These are phyloP conservation scores for Aspergillus sp. DNA, from an alignment of 2,329 filamentous ascomycete species.

Conservation along the genomic window DNA sequence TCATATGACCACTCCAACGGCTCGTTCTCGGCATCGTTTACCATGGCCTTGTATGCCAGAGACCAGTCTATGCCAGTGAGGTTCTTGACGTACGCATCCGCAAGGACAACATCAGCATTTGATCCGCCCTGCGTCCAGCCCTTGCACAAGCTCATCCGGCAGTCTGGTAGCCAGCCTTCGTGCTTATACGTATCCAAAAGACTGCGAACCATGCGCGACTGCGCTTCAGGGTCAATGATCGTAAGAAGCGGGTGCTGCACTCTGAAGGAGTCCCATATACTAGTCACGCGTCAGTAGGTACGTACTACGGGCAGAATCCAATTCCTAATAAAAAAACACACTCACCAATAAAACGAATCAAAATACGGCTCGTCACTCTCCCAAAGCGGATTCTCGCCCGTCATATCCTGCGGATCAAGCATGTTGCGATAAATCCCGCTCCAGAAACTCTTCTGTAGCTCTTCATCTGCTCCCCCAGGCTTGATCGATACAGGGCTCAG, in stretches of 20 bases:
- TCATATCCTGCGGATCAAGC: conserved; percentile 71
- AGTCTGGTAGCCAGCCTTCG: conserved; percentile 71
- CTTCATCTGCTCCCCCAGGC: conserved; percentile 29
- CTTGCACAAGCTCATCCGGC: conserved; percentile 70
- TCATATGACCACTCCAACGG: conserved; percentile 68
- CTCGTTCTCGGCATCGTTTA: conserved; percentile 69
- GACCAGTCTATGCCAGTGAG: conserved; percentile 66
- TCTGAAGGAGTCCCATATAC: conserved; percentile 70
- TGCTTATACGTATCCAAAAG: conserved; percentile 69
- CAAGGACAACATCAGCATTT: conserved; percentile 69
- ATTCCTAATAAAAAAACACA: too few relatives aligned
- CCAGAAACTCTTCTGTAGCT: conserved; percentile 61
- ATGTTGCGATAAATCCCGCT: conserved; percentile 69
- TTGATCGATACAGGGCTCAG: conserved; percentile 37
- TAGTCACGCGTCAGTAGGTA: conserved; percentile 18
- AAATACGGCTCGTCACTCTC: conserved; percentile 66
- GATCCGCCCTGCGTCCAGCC: conserved; percentile 69
- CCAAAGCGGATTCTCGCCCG: conserved; percentile 70
- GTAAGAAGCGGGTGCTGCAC: conserved; percentile 68
- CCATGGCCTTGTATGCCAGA: conserved; percentile 65
- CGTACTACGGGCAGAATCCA: too few relatives aligned
- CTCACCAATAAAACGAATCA: conserved; percentile 69
- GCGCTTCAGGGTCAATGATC: conserved; percentile 63
- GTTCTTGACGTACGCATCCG: conserved; percentile 67
- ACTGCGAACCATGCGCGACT: conserved; percentile 66